Percentiles rank a stretch among this genome's conserved stretches.
phyloP scores from a whole-genome alignment of 208 protist species.

The Porcisia deanei region DNA sequence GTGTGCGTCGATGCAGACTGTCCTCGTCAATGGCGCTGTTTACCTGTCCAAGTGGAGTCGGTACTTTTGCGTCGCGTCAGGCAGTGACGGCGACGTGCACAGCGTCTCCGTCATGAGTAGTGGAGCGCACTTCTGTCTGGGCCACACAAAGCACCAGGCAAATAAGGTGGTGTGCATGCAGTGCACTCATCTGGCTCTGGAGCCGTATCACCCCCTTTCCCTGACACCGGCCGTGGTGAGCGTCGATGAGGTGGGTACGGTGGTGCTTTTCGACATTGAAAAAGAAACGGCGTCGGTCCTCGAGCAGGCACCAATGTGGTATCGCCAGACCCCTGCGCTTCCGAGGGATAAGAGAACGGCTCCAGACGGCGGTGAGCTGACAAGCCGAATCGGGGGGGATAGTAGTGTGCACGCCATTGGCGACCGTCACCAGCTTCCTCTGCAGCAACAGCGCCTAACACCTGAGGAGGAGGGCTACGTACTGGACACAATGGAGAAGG shows the following conservation, averaged over 20 bases:
- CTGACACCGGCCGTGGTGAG: constrained; percentile 54
- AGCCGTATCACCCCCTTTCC: constrained; percentile 19
- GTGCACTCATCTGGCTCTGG: constrained; percentile 47
- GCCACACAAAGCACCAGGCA: constrained; percentile 50
- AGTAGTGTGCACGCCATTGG: not conserved
- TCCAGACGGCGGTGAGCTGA: no score
- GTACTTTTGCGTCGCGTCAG: constrained; percentile 57
- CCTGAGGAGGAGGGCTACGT: constrained; percentile 18
- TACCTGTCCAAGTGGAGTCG: constrained; percentile 46
- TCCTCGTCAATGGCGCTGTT: constrained; percentile 10
- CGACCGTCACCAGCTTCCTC: not conserved
- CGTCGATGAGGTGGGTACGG: constrained; percentile 65
- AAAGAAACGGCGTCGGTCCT: constrained; percentile 24
- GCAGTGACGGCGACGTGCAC: constrained; percentile 55
- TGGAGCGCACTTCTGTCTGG: constrained; percentile 57
- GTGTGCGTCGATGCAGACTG: constrained; percentile 24
- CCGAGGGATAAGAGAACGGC: not conserved
- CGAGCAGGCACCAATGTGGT: constrained; percentile 20
- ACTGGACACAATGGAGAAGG: constrained; percentile 12
- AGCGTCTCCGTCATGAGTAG: constrained; percentile 72
- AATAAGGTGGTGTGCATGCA: constrained; percentile 54
- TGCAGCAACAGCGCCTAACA: constrained; percentile 13
- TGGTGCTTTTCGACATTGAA: constrained; percentile 68
- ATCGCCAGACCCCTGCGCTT: not conserved
- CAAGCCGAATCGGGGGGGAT: not conserved